Evolutionary conservation across 768 basidiomycete species (phyloP).

Genomic region (Dendrothele bispora): DNA sequence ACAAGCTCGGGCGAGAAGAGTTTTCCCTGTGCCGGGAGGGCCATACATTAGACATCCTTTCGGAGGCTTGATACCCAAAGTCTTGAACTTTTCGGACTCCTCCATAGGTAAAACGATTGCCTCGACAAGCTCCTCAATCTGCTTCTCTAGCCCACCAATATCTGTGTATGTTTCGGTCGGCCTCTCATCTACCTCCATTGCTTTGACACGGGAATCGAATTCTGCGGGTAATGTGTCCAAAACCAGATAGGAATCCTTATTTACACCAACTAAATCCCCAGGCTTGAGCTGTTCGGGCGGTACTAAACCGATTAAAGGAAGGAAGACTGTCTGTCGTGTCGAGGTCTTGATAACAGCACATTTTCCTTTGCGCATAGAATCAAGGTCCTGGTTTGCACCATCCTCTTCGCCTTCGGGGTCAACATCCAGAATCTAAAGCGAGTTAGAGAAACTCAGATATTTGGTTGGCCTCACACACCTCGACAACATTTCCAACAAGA

Average conservation of each 20-base stretch:
- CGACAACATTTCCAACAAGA: conserved; percentile 96
- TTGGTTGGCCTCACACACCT: too few relatives aligned
- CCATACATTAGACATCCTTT: conserved; percentile 99
- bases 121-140: conserved; percentile 98
- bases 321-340: conserved; percentile 97
- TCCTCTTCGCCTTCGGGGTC: conserved; percentile 93
- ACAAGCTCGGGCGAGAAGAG: conserved; percentile 94
- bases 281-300: conserved; percentile 89
- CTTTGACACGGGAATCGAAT: conserved; percentile 97
- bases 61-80: conserved; percentile 94
- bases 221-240: conserved; percentile 95
- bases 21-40: conserved; percentile 98
- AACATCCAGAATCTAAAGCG: conserved; percentile 81
- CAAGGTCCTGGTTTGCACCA: conserved; percentile 93
- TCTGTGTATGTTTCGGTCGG: conserved; percentile 97
- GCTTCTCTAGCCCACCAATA: conserved; percentile 98
- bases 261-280: conserved; percentile 95
- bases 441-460: conserved; percentile 1
- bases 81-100: conserved; percentile 98
- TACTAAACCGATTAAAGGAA: conserved; percentile 96
- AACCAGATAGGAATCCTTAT: conserved; percentile 98
- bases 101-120: conserved; percentile 99
- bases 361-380: conserved; percentile 96
- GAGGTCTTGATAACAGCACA: conserved; percentile 99
- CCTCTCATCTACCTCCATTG: conserved; percentile 99